Evolutionary conservation across 768 basidiomycete genomes (phyloP).

Genomic region (Gloeopeniophorella convolvens): DNA sequence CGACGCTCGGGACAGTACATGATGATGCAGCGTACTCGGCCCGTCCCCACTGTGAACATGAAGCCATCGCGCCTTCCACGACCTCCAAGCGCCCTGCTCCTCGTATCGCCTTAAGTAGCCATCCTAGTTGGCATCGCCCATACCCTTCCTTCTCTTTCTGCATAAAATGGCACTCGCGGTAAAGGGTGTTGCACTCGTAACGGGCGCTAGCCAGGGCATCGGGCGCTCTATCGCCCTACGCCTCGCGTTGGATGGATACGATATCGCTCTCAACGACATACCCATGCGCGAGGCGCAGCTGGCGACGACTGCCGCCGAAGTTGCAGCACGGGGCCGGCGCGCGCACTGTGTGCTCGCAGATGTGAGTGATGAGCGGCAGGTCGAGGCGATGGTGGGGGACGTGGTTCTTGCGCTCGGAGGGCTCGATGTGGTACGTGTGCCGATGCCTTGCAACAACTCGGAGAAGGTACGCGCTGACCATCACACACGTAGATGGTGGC

Average conservation of each 20-base stretch:
- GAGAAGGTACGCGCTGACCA: background rate
- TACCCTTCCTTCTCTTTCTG: background rate
- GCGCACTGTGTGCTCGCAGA: conserved; percentile 20
- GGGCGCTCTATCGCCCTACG: conserved; percentile 29
- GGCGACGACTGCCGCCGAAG: conserved; percentile 20
- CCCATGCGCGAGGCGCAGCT: conserved; percentile 27
- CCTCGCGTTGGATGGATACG: conserved; percentile 31
- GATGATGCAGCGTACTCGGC: too few relatives aligned
- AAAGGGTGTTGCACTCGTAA: background rate
- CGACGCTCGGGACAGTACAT: too few relatives aligned
- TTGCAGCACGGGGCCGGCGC: conserved; percentile 17
- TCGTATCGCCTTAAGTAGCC: background rate
- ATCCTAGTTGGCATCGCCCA: background rate
- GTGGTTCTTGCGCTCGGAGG: conserved; percentile 23
- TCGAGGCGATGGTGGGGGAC: conserved; percentile 23
- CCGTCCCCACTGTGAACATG: too few relatives aligned
- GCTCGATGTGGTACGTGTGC: conserved; percentile 29
- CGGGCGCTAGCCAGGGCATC: conserved; percentile 22
- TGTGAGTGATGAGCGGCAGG: conserved; percentile 20
- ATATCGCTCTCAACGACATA: conserved; percentile 29
- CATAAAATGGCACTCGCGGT: background rate
- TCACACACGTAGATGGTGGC: conserved; percentile 23
- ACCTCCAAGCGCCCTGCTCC: background rate
- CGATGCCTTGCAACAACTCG: background rate
- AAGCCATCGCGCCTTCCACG: too few relatives aligned